Conservation (phyloP, 768 basidiomycete species). For the Auricularia cornea region DNA sequence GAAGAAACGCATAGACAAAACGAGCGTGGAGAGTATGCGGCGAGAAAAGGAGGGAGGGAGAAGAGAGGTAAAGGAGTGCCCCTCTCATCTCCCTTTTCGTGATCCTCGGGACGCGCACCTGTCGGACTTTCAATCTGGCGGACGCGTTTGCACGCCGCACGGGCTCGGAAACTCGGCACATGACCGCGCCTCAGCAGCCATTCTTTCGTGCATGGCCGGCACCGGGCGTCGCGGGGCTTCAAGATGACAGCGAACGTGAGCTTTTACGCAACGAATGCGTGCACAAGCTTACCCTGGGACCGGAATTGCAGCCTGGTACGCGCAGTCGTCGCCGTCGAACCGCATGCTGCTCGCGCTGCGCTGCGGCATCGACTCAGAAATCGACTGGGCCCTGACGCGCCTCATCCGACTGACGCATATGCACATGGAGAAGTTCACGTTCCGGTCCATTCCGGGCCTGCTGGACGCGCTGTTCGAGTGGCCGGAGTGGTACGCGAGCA, state of each 20-base stretch:
- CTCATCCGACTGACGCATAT: slow-evolving; percentile 45
- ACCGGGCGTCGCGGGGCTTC: background rate
- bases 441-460: slow-evolving; percentile 66
- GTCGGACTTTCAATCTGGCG: background rate
- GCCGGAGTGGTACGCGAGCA: slow-evolving; percentile 72
- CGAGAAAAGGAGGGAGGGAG: background rate
- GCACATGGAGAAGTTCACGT: slow-evolving; percentile 68
- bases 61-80: background rate
- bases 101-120: background rate
- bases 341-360: slow-evolving; percentile 85
- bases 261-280: too few relatives aligned
- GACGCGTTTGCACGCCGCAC: background rate
- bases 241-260: background rate
- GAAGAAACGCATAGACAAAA: background rate
- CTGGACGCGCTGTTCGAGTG: slow-evolving; percentile 79
- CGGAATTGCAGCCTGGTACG: slow-evolving; percentile 33
- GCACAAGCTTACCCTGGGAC: too few relatives aligned
- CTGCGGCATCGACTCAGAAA: slow-evolving; percentile 73
- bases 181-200: background rate
- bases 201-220: background rate
- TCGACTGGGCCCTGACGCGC: slow-evolving; percentile 84
- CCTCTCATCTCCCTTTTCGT: background rate
- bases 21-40: background rate
- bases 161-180: background rate
- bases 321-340: slow-evolving; percentile 70